Base-by-base conservation (phyloP, 2,329 filamentous ascomycete species). In the Apiospora koreana region DNA sequence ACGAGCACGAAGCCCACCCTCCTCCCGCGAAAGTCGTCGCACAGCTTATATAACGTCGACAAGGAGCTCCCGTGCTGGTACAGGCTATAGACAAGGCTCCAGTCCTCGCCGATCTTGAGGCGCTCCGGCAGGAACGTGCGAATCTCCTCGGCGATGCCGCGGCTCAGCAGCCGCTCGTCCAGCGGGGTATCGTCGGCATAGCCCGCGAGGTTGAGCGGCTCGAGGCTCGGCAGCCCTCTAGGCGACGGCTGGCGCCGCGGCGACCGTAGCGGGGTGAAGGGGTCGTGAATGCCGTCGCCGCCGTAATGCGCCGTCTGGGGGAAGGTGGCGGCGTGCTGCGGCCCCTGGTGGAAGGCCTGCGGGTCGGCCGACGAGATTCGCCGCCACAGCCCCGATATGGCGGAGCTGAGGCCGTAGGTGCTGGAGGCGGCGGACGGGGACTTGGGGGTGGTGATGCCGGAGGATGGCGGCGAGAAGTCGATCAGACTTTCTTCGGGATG, bases 41-140 rank as follows among this genome's bases (percentile, higher is more conserved):
- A 94, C 74, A 92, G 91, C 75, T 94, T 88, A 79, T 98, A 99
- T 41, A 99, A 83, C 0, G 96, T 98, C 12, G 88, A 88, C 45
- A 99, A 83, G 73, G 94, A 96, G 68, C 95, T 94, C 16, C 96
- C 96, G 80, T 99, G 91, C 81, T 97, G 93, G 77, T 97, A 95
- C 45, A 99, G 85, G 74, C 94, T 97, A 82, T 98, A 99, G 46
- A 92, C 88, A 67, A 98, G 83, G 69, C 87, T 87, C 96, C 96
- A 99, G 72, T 92, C 89, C 75, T 98, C 95, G 71, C 92, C 89
- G 62, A 99, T 90, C 81, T 97, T 94, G 71, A 98, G 83, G 66
- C 96, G 88, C 74, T 97, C 91, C 0, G 96, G 96, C 28, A 98
- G 85, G 77, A 98, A 91, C 48, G 97, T 88, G 65, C 96, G 88